Base-by-base conservation (phyloP, 208 protist genomes). In the Sergeia podlipaevii region DNA sequence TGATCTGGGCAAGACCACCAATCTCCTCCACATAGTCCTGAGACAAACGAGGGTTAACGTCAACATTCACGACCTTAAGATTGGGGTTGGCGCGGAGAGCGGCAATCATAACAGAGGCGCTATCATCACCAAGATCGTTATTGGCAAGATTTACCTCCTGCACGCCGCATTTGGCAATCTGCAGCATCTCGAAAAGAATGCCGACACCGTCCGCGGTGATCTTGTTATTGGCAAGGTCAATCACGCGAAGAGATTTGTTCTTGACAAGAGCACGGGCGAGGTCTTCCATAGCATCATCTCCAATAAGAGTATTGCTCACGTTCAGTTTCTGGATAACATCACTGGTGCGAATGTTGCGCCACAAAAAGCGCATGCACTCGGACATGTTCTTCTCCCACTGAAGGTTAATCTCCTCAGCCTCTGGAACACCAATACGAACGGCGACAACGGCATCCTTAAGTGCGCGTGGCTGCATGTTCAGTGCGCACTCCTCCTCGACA, bases 221-320 rank as follows among this genome's bases (percentile, higher is more conserved):
- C 2, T 64, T 60, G 68, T 95, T 96, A 65, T 94, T 95, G 15
- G 85, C 70, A 28, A 97, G 45, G 32, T 87, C 77, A n/a, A 97
- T 37, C 28, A 66, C 38, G 24, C 68, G 76, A 36, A 97, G 54
- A 7, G 77, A 83, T 3, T 48, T 64, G 59, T 95, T 94, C 23
- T 60, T 60, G 36, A 51, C 47, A 38, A 97, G 65, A 8, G 80
- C 69, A 17, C 68, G 51, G 5, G 71, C 36, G 0, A 97, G 49
- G 41, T 80, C 54, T 24, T 85, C 54, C 4, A 85, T 53, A 17
- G 74, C 87, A n/a, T 73, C 54, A 48, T 96, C 83, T 43, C 74
- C 70, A 5, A 93, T 42, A 18, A 60, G 63, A 32, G 51, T 76
- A 67, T 93, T 90, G 39, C 85, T 85, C 64, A 96, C 51, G 46